Evolutionary conservation across 768 basidiomycete genomes (phyloP).

Genomic region (Pholiota microspora): DNA sequence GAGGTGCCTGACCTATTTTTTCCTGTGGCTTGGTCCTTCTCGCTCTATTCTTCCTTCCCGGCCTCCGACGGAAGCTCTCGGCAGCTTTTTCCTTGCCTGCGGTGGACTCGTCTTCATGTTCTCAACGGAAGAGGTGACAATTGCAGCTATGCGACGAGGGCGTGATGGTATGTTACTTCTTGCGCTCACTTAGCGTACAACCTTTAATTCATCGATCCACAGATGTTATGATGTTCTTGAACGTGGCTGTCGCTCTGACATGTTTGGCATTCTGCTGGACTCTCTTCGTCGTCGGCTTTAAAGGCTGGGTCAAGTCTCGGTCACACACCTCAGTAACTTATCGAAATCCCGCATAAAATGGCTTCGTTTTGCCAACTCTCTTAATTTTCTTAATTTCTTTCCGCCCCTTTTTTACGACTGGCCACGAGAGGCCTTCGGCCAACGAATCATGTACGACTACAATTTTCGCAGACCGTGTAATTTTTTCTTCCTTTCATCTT

Average conservation of each 20-base stretch:
- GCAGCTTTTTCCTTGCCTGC: constrained; percentile 81
- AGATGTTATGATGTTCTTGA: constrained; percentile 92
- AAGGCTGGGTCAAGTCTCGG: constrained; percentile 70
- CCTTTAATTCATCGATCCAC: constrained; percentile 6
- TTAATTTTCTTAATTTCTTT: constrained; percentile 7
- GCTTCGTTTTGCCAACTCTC: background rate
- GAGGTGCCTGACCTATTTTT: constrained; percentile 89
- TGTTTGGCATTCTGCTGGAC: constrained; percentile 88
- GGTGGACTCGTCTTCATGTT: constrained; percentile 91
- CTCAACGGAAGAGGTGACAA: constrained; percentile 85
- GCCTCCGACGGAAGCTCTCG: constrained; percentile 91
- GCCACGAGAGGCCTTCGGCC: background rate
- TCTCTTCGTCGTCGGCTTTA: constrained; percentile 69
- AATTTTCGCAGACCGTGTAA: background rate
- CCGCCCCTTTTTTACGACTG: background rate
- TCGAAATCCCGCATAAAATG: constrained; percentile 23
- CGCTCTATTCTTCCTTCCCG: constrained; percentile 84
- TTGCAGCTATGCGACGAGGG: constrained; percentile 88
- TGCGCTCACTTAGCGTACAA: background rate
- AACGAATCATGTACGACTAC: background rate
- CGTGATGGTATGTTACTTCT: constrained; percentile 61
- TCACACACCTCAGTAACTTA: constrained; percentile 28
- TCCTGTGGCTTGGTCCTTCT: constrained; percentile 87
- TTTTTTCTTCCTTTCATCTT: background rate
- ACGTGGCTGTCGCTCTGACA: constrained; percentile 81